Evolutionary conservation across 108 stramenopile species (phyloP).

Genomic region (Asterionellopsis glacialis): DNA sequence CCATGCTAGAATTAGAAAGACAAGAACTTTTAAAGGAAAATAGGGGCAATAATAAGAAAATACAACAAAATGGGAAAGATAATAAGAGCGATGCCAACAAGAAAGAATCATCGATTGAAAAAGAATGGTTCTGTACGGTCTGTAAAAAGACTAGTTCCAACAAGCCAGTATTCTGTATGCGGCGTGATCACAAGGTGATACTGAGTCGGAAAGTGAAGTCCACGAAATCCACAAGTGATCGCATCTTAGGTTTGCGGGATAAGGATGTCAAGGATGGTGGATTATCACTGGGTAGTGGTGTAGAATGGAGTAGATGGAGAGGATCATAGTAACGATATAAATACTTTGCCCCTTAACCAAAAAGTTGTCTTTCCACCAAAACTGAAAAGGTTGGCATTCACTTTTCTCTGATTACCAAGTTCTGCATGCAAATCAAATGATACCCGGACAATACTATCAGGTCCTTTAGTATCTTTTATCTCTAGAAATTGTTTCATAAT

Average conservation of each 20-base stretch:
- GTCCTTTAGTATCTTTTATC: no score
- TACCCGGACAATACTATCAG: no score
- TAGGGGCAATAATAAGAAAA: constrained; percentile 20
- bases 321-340: no score
- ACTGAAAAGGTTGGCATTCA: no score
- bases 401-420: no score
- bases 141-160: constrained; percentile 29
- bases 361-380: no score
- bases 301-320: constrained; percentile 57
- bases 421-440: no score
- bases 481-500: no score
- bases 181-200: constrained; percentile 39
- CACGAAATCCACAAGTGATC: constrained; percentile 22
- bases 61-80: constrained; percentile 10
- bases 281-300: constrained; percentile 55
- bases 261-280: constrained; percentile 60
- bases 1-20: constrained; percentile 57
- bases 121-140: constrained; percentile 47
- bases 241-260: constrained; percentile 39
- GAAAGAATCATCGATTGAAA: constrained; percentile 7
- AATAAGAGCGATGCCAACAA: constrained; percentile 11
- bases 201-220: constrained; percentile 34
- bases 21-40: constrained; percentile 27
- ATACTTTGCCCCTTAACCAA: no score
- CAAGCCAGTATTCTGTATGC: constrained; percentile 37